Evolutionary conservation across 1,139 yeast genomes (phyloP).

Genomic region (Hansenula sp.): DNA sequence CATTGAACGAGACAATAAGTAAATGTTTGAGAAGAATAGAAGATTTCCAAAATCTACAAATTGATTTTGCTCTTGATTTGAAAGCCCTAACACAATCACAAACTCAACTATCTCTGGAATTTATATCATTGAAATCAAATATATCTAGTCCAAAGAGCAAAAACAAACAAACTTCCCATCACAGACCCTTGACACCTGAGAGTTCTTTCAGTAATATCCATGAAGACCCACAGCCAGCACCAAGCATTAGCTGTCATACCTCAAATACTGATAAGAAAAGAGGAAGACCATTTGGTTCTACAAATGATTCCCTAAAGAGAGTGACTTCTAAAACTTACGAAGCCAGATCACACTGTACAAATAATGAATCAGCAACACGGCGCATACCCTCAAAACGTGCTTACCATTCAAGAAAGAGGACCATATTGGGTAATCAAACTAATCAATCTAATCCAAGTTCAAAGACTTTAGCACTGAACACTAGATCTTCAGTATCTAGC

Average conservation of each 20-base stretch:
- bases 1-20: neutral
- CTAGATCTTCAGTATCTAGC: too few relatives aligned
- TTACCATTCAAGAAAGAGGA: too few relatives aligned
- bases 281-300: too few relatives aligned
- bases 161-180: neutral
- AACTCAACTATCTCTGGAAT: neutral
- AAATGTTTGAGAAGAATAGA: conserved; percentile 4
- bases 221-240: neutral
- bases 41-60: conserved; percentile 2
- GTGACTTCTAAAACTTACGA: too few relatives aligned
- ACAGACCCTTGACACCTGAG: neutral
- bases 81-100: neutral
- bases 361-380: too few relatives aligned
- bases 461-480: neutral
- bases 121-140: neutral
- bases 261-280: too few relatives aligned
- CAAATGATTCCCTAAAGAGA: too few relatives aligned
- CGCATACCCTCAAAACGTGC: too few relatives aligned
- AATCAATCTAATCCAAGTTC: neutral
- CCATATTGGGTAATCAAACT: neutral
- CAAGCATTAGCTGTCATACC: neutral
- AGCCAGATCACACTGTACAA: too few relatives aligned
- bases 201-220: neutral
- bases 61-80: neutral
- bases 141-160: neutral